Conservation (phyloP, 2,329 filamentous ascomycete species). For the Alternaria brassicicola region DNA sequence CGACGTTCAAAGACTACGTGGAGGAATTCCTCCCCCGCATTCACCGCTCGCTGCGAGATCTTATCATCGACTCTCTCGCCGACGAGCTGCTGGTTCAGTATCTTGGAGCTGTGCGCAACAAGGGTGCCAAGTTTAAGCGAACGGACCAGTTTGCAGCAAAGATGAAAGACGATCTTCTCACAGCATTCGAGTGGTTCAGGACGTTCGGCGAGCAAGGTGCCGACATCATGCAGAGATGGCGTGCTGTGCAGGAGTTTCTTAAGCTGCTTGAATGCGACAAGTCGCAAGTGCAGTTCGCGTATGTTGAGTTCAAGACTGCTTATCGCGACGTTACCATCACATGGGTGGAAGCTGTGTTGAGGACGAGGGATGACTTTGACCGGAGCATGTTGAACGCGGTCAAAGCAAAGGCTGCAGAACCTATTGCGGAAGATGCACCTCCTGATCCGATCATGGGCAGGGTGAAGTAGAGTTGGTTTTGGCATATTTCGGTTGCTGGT, state of each 20-base stretch:
- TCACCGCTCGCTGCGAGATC: slow-evolving; percentile 85
- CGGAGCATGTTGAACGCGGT: slow-evolving; percentile 84
- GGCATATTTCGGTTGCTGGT: not conserved
- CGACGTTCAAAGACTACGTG: slow-evolving; percentile 95
- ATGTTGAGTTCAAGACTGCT: slow-evolving; percentile 78
- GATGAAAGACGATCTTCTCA: slow-evolving; percentile 89
- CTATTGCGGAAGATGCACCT: slow-evolving; percentile 72
- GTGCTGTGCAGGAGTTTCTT: slow-evolving; percentile 84
- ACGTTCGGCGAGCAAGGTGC: slow-evolving; percentile 58
- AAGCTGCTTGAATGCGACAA: slow-evolving; percentile 77
- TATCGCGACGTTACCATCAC: slow-evolving; percentile 95
- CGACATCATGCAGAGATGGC: slow-evolving; percentile 86
- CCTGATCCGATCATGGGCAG: slow-evolving; percentile 94
- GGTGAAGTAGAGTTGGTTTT: slow-evolving; percentile 65
- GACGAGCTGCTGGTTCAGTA: slow-evolving; percentile 90
- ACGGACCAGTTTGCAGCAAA: slow-evolving; percentile 89
- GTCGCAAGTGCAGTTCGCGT: slow-evolving; percentile 75
- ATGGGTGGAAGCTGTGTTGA: slow-evolving; percentile 92
- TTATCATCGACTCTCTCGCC: slow-evolving; percentile 90
- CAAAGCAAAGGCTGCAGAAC: slow-evolving; percentile 85
- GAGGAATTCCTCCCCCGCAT: slow-evolving; percentile 83
- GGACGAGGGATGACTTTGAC: slow-evolving; percentile 91
- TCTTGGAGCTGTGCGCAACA: slow-evolving; percentile 83
- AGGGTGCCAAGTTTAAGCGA: slow-evolving; percentile 84
- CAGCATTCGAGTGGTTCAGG: slow-evolving; percentile 88